Evolutionary conservation across 2,329 filamentous ascomycete genomes (phyloP).

Genomic region (Westerdykella sp.): DNA sequence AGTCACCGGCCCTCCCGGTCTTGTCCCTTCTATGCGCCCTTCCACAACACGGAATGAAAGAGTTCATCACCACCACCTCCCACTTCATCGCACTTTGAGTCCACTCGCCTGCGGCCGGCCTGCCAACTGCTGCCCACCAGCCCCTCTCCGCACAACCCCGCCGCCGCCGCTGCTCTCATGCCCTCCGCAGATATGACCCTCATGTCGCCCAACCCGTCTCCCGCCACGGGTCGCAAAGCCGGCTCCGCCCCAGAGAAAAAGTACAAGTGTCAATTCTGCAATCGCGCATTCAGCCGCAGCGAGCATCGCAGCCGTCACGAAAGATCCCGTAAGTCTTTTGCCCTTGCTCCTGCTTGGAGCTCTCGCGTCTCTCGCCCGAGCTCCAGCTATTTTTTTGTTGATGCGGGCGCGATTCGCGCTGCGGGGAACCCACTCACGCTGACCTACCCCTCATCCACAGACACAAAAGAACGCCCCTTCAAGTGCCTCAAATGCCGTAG

Average conservation of each 20-base stretch:
- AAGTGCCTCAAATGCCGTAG: conserved; percentile 98
- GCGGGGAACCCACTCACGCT: conserved; percentile 24
- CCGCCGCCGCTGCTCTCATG: conserved; percentile 43
- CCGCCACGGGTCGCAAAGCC: conserved; percentile 63
- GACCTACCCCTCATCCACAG: conserved; percentile 48
- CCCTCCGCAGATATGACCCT: conserved; percentile 62
- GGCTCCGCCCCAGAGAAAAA: conserved; percentile 80
- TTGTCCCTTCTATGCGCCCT: conserved; percentile 16
- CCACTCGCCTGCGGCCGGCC: conserved; percentile 31
- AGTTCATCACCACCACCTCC: conserved; percentile 19
- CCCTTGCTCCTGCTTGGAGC: not conserved
- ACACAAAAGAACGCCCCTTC: conserved; percentile 98
- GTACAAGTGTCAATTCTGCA: conserved; percentile 99
- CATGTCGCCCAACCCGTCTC: conserved; percentile 58
- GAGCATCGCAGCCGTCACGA: conserved; percentile 97
- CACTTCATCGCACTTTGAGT: conserved; percentile 33
- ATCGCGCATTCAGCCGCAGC: conserved; percentile 92
- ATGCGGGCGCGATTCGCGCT: conserved; percentile 32
- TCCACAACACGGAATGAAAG: conserved; percentile 27
- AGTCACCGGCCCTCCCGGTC: conserved; percentile 20
- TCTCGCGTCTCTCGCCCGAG: not conserved
- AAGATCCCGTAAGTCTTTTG: conserved; percentile 77
- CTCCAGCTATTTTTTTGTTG: conserved; percentile 20
- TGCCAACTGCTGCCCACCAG: conserved; percentile 12
- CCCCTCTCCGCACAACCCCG: conserved; percentile 1